Base-by-base conservation (phyloP, 768 basidiomycete species). In the Lactifluus volemus region DNA sequence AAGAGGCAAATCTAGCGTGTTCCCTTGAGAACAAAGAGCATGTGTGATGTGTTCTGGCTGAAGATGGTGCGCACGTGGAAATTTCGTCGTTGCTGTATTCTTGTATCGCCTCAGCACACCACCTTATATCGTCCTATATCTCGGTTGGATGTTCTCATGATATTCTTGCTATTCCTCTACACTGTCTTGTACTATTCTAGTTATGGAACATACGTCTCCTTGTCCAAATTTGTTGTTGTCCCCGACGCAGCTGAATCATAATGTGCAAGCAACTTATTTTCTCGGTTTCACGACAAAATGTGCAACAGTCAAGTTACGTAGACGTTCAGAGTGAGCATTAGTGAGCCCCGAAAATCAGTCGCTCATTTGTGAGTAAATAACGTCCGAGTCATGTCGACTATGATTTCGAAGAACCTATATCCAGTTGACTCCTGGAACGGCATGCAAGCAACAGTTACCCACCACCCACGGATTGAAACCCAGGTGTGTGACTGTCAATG, bases 41-140 rank as follows among this genome's bases (percentile, higher is more conserved):
- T 96, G 92, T 70, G 68, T 93, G 71, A 94, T 94, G 91, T 93
- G 91, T 75, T 92, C 89, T 62, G 88, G 86, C 57, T 91, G 72
- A 82, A 53, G 19, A 15, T 45, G 6, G 19, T n/a, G 2, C 8
- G 19, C 6, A 19, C 17, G n/a, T 9, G 17, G n/a, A 4, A 19
- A 19, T 19, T 6, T 19, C 5, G 10, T 44, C 9, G 3, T n/a
- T 5, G 1, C 8, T 44, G n/a, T 44, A 44, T 44, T 44, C 44
- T 44, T 44, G 44, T 19, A 47, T 25, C 21, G 11, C 45, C 8
- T 11, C 4, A 12, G 11, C 45, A 59, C 53, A 42, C 50, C 11
- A 12, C 45, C 14, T 41, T 17, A 12, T 6, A n/a, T 32, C n/a
- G 21, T 55, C 30, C 21, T 57, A 21, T 49, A 39, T 49, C 36